These are phyloP conservation scores for Adenanthera pavonina DNA, from an alignment of 306 rosid genomes.

Conservation along the genomic window DNA sequence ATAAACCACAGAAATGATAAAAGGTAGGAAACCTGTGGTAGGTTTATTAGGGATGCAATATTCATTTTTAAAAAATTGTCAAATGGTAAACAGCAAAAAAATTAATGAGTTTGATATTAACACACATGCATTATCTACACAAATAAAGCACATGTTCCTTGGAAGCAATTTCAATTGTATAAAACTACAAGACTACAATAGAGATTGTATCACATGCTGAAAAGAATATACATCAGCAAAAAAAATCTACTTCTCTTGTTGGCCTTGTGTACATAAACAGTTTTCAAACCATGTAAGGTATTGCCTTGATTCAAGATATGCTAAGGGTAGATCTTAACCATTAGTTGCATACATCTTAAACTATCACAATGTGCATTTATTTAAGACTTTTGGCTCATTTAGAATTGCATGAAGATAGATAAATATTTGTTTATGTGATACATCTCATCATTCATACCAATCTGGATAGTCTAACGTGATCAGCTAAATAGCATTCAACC, in stretches of 20 bases:
- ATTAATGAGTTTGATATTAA: neutral
- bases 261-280: neutral
- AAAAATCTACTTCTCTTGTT: neutral
- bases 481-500: neutral
- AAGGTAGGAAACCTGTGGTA: too few species aligned
- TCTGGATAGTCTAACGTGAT: neutral
- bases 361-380: neutral
- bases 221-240: neutral
- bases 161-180: conserved; percentile 23
- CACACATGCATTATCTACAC: conserved; percentile 6
- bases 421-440: conserved; percentile 8
- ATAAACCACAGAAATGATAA: neutral
- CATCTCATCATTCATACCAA: neutral
- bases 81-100: neutral
- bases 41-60: too few species aligned
- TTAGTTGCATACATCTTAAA: neutral
- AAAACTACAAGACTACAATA: conserved; percentile 17
- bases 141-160: neutral
- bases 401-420: neutral
- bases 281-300: neutral
- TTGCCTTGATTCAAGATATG: neutral
- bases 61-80: too few species aligned
- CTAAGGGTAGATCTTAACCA: neutral
- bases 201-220: neutral
- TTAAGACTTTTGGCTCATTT: neutral